Conservation (phyloP, 768 basidiomycete species). For the Suillus paluster region DNA sequence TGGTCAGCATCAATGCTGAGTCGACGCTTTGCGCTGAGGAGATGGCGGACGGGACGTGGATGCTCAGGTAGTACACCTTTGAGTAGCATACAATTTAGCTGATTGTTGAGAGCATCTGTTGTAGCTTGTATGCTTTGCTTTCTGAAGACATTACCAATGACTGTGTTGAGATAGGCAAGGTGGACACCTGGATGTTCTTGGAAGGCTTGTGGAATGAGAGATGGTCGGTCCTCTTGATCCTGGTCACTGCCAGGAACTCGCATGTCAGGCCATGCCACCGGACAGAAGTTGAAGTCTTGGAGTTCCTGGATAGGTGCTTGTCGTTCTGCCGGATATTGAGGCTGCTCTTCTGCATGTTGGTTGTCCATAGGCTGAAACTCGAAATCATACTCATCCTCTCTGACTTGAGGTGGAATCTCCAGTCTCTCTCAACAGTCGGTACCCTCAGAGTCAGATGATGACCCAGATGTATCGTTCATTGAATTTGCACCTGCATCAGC, state of each 20-base stretch:
- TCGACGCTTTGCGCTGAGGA: constrained; percentile 19
- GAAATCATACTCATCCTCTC: not conserved
- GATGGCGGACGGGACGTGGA: constrained; percentile 13
- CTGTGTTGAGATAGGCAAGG: constrained; percentile 4
- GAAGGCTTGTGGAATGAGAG: not conserved
- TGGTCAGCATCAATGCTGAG: constrained; percentile 31
- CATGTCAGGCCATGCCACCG: no score
- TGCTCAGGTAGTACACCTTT: constrained; percentile 12
- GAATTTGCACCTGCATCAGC: not conserved
- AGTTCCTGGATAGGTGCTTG: not conserved
- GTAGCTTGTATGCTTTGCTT: constrained; percentile 14
- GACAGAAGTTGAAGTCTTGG: not conserved
- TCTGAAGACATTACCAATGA: constrained; percentile 22
- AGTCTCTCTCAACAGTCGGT: not conserved
- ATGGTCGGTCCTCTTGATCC: not conserved
- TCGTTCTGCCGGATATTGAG: not conserved
- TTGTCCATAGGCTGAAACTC: not conserved
- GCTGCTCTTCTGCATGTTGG: not conserved
- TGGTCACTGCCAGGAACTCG: not conserved
- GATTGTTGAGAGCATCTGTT: constrained; percentile 12
- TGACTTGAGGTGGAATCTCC: not conserved
- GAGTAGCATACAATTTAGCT: no score
- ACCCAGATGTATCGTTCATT: not conserved
- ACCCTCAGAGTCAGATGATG: not conserved
- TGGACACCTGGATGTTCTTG: constrained; percentile 13